Conservation (phyloP, 2,329 filamentous ascomycete genomes). For the Stromatinia cepivora region DNA sequence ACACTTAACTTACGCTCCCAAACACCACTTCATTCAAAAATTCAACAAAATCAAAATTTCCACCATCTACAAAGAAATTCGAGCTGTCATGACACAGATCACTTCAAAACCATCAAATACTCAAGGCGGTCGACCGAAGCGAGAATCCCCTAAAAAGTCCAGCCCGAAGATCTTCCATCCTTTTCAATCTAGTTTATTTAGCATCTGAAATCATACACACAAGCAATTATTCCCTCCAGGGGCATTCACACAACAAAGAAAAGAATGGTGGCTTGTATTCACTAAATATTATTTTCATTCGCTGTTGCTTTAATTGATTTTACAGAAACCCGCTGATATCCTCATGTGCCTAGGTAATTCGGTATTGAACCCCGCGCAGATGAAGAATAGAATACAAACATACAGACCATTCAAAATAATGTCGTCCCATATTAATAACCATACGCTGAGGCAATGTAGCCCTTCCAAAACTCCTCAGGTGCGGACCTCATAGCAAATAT, state of each 20-base stretch:
- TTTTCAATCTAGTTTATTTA: not conserved
- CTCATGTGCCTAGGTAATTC: not conserved
- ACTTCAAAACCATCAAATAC: not conserved
- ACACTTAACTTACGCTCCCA: not conserved
- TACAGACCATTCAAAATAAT: not conserved
- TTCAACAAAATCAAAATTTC: not conserved
- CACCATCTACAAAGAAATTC: not conserved
- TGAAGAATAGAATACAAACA: not conserved
- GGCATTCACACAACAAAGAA: not conserved
- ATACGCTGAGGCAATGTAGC: not conserved
- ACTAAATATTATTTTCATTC: not conserved
- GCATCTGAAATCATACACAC: not conserved
- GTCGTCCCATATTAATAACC: not conserved
- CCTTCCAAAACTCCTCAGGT: no score
- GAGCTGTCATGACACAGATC: not conserved
- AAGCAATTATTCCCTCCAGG: not conserved
- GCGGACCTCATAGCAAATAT: not conserved
- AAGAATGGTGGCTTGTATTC: not conserved
- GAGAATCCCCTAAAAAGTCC: not conserved
- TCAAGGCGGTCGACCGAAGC: slow-evolving; percentile 1
- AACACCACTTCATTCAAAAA: not conserved
- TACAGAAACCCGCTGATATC: not conserved
- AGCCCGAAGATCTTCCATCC: not conserved
- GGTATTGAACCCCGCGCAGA: not conserved
- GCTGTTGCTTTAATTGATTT: not conserved